phyloP scores from a whole-genome alignment of 1,284 basidiomycete species.

The Ustilago loliicola region DNA sequence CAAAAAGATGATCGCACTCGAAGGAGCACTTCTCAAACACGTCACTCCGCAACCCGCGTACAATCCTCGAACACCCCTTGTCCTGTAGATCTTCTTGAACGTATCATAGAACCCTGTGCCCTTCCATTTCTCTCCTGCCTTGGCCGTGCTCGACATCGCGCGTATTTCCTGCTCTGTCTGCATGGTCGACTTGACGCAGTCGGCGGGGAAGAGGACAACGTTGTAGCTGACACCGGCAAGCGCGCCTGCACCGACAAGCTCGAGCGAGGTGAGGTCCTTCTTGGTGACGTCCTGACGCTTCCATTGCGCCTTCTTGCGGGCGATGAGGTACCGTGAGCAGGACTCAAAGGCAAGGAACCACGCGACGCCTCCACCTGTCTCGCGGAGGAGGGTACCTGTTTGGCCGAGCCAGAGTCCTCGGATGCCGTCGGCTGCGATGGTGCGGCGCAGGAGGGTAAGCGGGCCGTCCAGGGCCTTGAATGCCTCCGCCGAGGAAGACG shows the following conservation, averaged over 20 bases:
- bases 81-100: conserved; percentile 80
- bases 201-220: conserved; percentile 75
- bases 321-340: conserved; percentile 54
- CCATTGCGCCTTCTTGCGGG: conserved; percentile 53
- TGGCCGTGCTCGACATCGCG: not conserved
- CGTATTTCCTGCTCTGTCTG: conserved; percentile 92
- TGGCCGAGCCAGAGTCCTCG: conserved; percentile 89
- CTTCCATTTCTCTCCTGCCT: conserved; percentile 71
- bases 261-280: conserved; percentile 78
- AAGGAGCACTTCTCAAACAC: conserved; percentile 84
- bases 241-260: conserved; percentile 88
- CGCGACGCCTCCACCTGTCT: conserved; percentile 86
- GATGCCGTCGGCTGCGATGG: conserved; percentile 78
- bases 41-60: conserved; percentile 96
- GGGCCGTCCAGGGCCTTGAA: conserved; percentile 76
- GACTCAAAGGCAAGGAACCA: conserved; percentile 89
- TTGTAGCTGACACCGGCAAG: conserved; percentile 89
- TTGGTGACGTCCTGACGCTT: conserved; percentile 66
- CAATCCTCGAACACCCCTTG: conserved; percentile 84
- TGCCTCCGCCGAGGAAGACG: conserved; percentile 4
- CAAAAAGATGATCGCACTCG: conserved; percentile 59
- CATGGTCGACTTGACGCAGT: conserved; percentile 93
- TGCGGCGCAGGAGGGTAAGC: conserved; percentile 77
- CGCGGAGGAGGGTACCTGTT: conserved; percentile 82
- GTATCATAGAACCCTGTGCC: conserved; percentile 78